phyloP scores from a whole-genome alignment of 2,329 filamentous ascomycete species.

The Alternaria triticimaculans region DNA sequence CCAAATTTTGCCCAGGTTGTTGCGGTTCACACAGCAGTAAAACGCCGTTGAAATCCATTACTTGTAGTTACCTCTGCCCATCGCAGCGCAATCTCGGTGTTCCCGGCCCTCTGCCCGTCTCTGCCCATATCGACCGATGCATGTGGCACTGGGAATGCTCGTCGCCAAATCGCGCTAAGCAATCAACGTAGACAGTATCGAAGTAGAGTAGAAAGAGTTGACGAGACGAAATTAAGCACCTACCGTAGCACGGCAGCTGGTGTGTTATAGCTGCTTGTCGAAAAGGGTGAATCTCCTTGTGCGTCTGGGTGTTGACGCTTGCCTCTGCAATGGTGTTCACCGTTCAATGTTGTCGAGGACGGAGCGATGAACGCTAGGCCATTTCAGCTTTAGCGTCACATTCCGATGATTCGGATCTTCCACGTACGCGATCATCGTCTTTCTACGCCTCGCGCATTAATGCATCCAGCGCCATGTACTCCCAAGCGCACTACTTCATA shows the following conservation, averaged over 20 bases:
- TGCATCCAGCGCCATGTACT: slow-evolving; percentile 23
- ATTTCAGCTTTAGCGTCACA: slow-evolving; percentile 3
- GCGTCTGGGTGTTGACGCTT: background rate
- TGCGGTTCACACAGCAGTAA: slow-evolving; percentile 8
- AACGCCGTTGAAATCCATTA: slow-evolving; percentile 13
- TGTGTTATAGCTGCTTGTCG: background rate
- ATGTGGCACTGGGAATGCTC: slow-evolving; percentile 11
- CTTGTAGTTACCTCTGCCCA: slow-evolving; percentile 28
- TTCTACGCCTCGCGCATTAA: slow-evolving; percentile 4
- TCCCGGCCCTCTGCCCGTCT: background rate
- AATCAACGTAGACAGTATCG: slow-evolving; percentile 8
- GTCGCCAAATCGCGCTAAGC: slow-evolving; percentile 6
- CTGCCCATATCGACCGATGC: slow-evolving; percentile 27
- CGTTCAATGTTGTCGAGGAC: background rate
- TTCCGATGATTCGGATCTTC: slow-evolving; percentile 11
- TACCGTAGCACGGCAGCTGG: background rate
- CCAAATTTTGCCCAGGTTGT: background rate
- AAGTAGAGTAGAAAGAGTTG: background rate
- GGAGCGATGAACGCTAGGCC: slow-evolving; percentile 5
- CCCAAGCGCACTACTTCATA: slow-evolving; percentile 14
- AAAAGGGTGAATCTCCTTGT: background rate
- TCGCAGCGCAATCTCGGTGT: slow-evolving; percentile 1
- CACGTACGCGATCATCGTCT: slow-evolving; percentile 12
- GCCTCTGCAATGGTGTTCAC: background rate
- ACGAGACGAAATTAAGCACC: background rate